These are phyloP conservation scores for Solanum appendiculatum DNA, from an alignment of 257 asterid species.

Conservation along the genomic window DNA sequence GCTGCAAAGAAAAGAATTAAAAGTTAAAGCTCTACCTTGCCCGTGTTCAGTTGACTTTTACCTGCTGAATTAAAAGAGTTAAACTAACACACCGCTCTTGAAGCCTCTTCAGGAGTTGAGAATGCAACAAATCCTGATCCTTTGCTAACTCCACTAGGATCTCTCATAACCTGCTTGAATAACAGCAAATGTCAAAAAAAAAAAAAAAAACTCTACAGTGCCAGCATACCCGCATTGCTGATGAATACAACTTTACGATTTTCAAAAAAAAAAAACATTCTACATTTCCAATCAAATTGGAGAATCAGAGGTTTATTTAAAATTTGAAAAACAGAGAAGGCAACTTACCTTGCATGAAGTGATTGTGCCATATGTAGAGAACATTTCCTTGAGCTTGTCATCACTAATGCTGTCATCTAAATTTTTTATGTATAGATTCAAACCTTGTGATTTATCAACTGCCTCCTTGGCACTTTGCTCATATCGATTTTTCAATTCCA, in stretches of 20 bases:
- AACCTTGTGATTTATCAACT: constrained; percentile 71
- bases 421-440: constrained; percentile 77
- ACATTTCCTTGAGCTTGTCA: constrained; percentile 78
- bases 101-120: constrained; percentile 78
- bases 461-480: constrained; percentile 79
- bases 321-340: background rate
- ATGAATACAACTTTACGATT: too few relatives aligned
- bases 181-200: background rate
- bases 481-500: constrained; percentile 49
- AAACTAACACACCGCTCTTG: constrained; percentile 62
- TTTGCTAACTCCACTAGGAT: constrained; percentile 77
- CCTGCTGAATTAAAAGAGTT: background rate
- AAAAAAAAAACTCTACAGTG: background rate
- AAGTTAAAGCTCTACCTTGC: background rate
- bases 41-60: background rate
- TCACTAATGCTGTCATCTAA: constrained; percentile 75
- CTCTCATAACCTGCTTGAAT: constrained; percentile 70
- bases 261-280: background rate
- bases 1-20: constrained; percentile 21
- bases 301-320: background rate
- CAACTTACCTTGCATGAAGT: constrained; percentile 78
- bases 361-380: constrained; percentile 64
- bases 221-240: too few relatives aligned
- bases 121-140: constrained; percentile 99
- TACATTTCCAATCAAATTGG: background rate